Conservation (phyloP, 192 early-diverging fungal genomes). For the Coemansia biformis region DNA sequence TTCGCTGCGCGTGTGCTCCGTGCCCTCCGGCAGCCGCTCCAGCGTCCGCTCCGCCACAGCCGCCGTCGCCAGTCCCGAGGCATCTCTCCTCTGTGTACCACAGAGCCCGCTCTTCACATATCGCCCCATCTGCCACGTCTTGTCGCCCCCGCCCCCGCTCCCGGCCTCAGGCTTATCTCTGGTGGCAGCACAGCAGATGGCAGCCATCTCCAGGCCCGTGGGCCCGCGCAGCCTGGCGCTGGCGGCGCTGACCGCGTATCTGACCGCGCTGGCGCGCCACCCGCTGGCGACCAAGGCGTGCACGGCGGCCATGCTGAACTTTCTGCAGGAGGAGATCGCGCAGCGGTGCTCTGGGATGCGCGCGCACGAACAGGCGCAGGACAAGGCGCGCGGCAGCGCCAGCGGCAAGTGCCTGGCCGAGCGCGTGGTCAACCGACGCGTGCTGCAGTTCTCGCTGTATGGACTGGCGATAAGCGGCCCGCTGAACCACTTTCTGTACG, state of each 20-base stretch:
- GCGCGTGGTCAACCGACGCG: slow-evolving; percentile 54
- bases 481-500: slow-evolving; percentile 76
- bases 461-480: slow-evolving; percentile 79
- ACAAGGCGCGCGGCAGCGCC: no score
- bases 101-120: no score
- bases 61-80: no score
- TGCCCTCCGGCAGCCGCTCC: no score
- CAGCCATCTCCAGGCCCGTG: slow-evolving; percentile 40
- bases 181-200: slow-evolving; percentile 24
- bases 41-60: no score
- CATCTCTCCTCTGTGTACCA: no score
- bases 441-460: slow-evolving; percentile 78
- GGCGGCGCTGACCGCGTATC: slow-evolving; percentile 56
- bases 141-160: no score
- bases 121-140: no score
- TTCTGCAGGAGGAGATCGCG: slow-evolving; percentile 74
- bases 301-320: slow-evolving; percentile 69
- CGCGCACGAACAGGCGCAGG: slow-evolving; percentile 28
- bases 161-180: no score
- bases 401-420: slow-evolving; percentile 33
- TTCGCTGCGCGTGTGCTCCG: no score
- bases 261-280: slow-evolving; percentile 54
- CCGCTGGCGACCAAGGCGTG: slow-evolving; percentile 78
- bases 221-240: slow-evolving; percentile 33
- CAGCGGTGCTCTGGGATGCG: slow-evolving; percentile 57